Conservation (phyloP, 1,284 basidiomycete genomes). For the Earliella scabrosa region DNA sequence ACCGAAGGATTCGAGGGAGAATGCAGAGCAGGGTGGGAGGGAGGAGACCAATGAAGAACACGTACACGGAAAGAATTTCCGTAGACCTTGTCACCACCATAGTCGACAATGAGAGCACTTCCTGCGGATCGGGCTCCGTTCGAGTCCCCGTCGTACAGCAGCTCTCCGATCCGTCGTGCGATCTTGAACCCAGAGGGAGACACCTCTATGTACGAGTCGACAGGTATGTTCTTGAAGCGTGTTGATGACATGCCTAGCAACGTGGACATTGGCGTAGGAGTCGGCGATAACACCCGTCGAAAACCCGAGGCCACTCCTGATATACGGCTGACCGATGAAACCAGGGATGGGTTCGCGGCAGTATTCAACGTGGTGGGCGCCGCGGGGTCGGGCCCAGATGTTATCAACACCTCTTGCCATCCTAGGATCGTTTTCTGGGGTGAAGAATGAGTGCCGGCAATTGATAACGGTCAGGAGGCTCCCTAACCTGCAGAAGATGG, state of each 20-base stretch:
- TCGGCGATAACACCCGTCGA: conserved; percentile 69
- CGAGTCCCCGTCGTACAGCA: conserved; percentile 45
- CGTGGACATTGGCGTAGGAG: conserved; percentile 66
- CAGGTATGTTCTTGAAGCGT: conserved; percentile 68
- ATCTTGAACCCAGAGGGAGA: conserved; percentile 73
- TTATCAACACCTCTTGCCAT: conserved; percentile 89
- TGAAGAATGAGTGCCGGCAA: background rate
- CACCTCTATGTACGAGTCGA: conserved; percentile 79
- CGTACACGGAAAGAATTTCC: conserved; percentile 83
- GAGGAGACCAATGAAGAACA: conserved; percentile 6
- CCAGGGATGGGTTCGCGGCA: conserved; percentile 17
- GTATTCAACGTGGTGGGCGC: conserved; percentile 32
- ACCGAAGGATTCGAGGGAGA: background rate
- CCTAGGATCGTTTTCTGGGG: conserved; percentile 75
- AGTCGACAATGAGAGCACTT: conserved; percentile 88
- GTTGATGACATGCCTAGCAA: conserved; percentile 73
- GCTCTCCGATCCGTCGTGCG: conserved; percentile 66
- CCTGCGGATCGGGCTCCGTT: conserved; percentile 51
- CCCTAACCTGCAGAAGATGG: conserved; percentile 80
- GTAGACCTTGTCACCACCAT: conserved; percentile 79
- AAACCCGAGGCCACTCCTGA: conserved; percentile 45
- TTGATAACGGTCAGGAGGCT: background rate
- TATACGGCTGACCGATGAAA: conserved; percentile 4
- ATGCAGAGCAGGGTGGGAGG: background rate
- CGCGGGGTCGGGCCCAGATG: conserved; percentile 40